Evolutionary conservation across 306 rosid genomes (phyloP), one percentile per base, ranked within the genome.

Genomic region (Comarum palustre): DNA sequence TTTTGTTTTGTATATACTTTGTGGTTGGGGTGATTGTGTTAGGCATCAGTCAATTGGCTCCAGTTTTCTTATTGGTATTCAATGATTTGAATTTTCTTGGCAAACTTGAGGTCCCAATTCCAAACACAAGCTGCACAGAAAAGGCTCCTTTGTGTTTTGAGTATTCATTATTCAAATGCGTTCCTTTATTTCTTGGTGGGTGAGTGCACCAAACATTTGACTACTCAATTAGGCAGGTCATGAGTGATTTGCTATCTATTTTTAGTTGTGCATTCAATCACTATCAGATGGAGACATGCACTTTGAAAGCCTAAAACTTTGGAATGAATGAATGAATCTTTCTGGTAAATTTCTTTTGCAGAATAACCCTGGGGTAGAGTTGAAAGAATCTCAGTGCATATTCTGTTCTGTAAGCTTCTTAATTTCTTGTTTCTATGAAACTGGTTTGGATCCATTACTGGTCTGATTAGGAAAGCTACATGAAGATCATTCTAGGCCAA

Each of bases 201-300:
- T 42, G 66, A 74, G 77, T 69, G 75, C 78, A 77, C 86, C 81
- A 36, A 72, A 66, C 57, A 66, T 70, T 80, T 80, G 66, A 82
- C 84, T 79, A 73, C 69, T 8, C 81, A 61, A 55, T 68, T 83
- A 65, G 79, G 75, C 69, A 50, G 77, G 72, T 47, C 27, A 19
- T 39, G 54, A 69, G 72, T 16, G 57, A 67, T 72, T 86, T 84
- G 85, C 79, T 82, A 70, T 62, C 19, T 22, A 8, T 52, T 16
- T 62, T 36, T 13, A 3, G 36, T 31, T 57, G 11, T 45, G 66
- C 61, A 22, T 76, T 45, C 58, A 46, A 69, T 83, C 79, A 22
- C 75, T 67, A 52, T 85, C 80, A 29, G 86, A 88, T 73, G 50
- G 39, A 73, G 85, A 83, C 85, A 15, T 58, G 31, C 83, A 76